phyloP scores from a whole-genome alignment of 78 protist species.

The Isochrysis galbana region DNA sequence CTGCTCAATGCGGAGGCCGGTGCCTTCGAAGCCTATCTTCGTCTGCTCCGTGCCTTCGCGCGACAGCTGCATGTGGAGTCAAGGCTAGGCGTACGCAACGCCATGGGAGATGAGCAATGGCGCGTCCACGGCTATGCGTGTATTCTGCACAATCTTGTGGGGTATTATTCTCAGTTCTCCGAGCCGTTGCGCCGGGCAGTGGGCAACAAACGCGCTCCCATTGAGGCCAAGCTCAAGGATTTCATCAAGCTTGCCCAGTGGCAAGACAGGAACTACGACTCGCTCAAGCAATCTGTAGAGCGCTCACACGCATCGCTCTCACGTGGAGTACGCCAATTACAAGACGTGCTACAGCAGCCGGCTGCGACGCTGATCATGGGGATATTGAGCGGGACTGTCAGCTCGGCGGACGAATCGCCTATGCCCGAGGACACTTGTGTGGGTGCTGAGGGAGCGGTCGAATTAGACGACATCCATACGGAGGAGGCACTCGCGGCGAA shows the following conservation, averaged over 20 bases:
- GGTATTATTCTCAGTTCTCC: conserved; percentile 19
- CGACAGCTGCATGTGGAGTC: neutral
- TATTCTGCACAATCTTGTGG: neutral
- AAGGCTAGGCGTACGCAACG: neutral
- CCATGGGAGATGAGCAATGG: neutral
- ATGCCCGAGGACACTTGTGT: neutral
- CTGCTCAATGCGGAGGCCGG: conserved; percentile 59
- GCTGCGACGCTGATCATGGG: neutral
- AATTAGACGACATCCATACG: neutral
- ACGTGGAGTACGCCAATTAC: neutral
- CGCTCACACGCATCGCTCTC: conserved; percentile 54
- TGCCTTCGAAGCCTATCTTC: conserved; percentile 61
- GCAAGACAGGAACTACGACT: conserved; percentile 59
- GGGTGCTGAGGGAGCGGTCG: neutral
- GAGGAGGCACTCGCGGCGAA: neutral
- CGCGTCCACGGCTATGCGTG: neutral
- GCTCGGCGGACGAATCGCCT: neutral
- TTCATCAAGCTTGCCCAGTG: conserved; percentile 45
- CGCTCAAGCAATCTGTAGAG: conserved; percentile 54
- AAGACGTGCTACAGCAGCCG: conserved; percentile 2
- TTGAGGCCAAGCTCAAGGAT: conserved; percentile 63
- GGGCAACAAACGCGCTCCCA: conserved; percentile 1
- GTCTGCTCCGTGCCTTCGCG: conserved; percentile 50
- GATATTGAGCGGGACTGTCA: neutral
- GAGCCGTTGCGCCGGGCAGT: neutral